Base-by-base conservation (phyloP, 495 filamentous ascomycete species). In the Massariosphaeria phaeospora region DNA sequence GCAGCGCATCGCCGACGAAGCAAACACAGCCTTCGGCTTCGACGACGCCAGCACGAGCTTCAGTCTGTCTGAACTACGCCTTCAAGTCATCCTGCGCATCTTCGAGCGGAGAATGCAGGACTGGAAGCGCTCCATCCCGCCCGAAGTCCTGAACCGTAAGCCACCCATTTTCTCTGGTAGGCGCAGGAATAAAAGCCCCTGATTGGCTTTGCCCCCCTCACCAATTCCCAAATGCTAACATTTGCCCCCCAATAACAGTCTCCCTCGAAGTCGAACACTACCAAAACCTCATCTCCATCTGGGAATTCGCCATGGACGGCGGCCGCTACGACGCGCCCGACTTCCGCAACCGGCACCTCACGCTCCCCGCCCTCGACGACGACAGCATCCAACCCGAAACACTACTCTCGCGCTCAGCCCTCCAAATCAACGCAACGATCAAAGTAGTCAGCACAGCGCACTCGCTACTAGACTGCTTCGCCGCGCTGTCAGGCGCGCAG, bases 361-460 rank as follows among this genome's bases (percentile, higher is more conserved):
- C 48, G 64, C 74, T 78, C 36, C 72, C 72, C 20, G 52, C 70
- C 24, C 62, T 72, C 34, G 66, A 59, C 73, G 21, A 70, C 61
- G 45, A 63, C 64, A 20, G 45, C 64, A n/a, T 62, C 46, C 51
- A 66, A 44, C 23, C 64, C 27, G 43, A 66, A n/a, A 29, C 66
- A 0, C 51, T 63, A 2, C 46, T 53, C n/a, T 66, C 66, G 1
- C 63, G 74, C 12, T 73, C 70, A 34, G 69, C 72, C 0, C 66
- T 75, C 30, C 72, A 73, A 36, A 70, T 79, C 45, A 72, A 76
- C 52, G 68, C 76, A 43, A 76, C 70, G 13, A 64, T 77, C 39
- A 75, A 73, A 55, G 73, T 70, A 70, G 73, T 79, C 65, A 70
- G 73, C 31, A 72, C 72, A 17, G 70, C 74, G 0, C 76, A 80